Base-by-base conservation (phyloP, 257 asterid species). In the Cinchona pubescens region DNA sequence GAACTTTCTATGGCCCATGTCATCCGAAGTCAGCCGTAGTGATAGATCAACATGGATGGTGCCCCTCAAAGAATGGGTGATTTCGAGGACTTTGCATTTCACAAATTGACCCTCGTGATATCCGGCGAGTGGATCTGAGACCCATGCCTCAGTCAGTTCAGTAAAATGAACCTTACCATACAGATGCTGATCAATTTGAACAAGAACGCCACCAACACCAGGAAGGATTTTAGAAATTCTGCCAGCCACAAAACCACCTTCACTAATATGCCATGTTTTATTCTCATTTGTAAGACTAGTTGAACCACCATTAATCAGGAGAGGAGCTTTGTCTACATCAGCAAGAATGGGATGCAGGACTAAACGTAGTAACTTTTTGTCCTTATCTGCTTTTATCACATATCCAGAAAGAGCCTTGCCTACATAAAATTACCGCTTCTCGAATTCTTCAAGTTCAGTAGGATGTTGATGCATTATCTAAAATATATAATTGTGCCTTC, bases 161-260 rank as follows among this genome's bases (percentile, higher is more conserved):
- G 97, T 87, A 83, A 82, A 95, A 87, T 95, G 98, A 83, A 92
- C 99, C 83, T 87, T 95, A 42, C 99, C 99, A 73, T 86, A 88
- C 40, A 83, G 88, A 82, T 82, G 86, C 56, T 73, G 88, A 78
- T 87, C 92, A 76, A 95, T 78, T 85, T 91, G 97, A 85, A 92
- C 91, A 75, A 86, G 80, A 83, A 92, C 71, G 48, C 98, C 98
- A 76, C 97, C 92, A 78, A 89, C 90, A 73, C 96, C 98, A 15
- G 97, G 91, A 82, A 95, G 88, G 79, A 92, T 84, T 80, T 87
- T 91, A 67, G 94, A 95, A 75, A 95, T 83, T 83, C 93, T 86
- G 75, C 99, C 99, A 83, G 96, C 97, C 78, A 91, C 88, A 75
- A 78, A 42, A 78, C 80, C 75, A 55, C 94, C 97, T 84, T 88